Evolutionary conservation across 257 asterid species (phyloP), one percentile per base, ranked within the genome.

Genomic region (Solanum virginianum): DNA sequence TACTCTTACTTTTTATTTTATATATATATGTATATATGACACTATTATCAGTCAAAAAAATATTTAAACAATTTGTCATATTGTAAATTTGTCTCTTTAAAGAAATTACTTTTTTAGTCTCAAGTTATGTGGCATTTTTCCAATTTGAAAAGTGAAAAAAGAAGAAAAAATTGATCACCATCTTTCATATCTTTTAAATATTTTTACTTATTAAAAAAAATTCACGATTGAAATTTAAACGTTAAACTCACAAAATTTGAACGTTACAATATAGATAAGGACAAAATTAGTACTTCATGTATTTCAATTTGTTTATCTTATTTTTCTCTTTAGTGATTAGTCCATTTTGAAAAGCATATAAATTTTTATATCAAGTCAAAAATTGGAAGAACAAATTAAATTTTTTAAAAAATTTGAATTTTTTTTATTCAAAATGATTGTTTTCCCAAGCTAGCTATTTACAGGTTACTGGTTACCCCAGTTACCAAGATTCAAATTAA

Each of bases 401-500:
- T n/a, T n/a, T n/a, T n/a, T n/a, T n/a, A n/a, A 26, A 65, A 65
- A 13, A 15, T 68, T 68, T 15, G 49, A 4, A 0, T 36, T 36
- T 36, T 36, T 36, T 36, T 36, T 20, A 18, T 18, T 24, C 26
- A 51, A 77, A 51, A 77, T 8, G 14, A 51, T 77, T 6, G 45
- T 53, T 41, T 77, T 53, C 26, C 82, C 18, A 51, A 26, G 47
- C 65, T 53, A 29, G 47, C 65, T 77, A 26, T 47, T 51, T 77
- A 77, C 82, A 36, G 82, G 82, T 77, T 77, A 77, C 82, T 77
- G 26, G 82, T 53, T 26, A 53, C 16, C 0, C 82, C 81, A 75
- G 81, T 75, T 75, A 75, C 81, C 65, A 77, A 51, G 65, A 53
- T 77, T 77, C 82, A 77, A 77, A 77, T 26, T 51, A 16, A 16